phyloP scores from a whole-genome alignment of 1,284 basidiomycete genomes.

The Cryptococcus amylolentus region DNA sequence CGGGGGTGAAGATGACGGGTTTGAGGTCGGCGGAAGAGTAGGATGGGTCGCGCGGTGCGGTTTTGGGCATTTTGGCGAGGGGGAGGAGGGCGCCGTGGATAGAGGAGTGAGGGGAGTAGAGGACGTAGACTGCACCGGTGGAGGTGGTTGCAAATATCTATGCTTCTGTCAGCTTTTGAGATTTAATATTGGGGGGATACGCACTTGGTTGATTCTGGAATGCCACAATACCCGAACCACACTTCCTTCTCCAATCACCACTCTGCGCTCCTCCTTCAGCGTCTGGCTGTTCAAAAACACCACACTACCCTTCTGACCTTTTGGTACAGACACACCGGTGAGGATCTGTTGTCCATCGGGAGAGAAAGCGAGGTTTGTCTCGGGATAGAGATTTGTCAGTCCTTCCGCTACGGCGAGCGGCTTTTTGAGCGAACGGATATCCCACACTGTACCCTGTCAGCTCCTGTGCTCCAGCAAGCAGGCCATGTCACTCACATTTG shows the following conservation, averaged over 20 bases:
- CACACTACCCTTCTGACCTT: constrained; percentile 63
- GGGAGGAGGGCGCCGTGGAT: constrained; percentile 87
- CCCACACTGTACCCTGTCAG: constrained; percentile 70
- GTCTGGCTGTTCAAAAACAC: constrained; percentile 68
- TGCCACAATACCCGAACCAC: constrained; percentile 91
- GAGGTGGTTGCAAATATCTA: constrained; percentile 82
- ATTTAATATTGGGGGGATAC: constrained; percentile 27
- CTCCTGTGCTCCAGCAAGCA: background rate
- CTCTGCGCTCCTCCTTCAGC: constrained; percentile 62
- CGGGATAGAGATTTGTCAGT: constrained; percentile 75
- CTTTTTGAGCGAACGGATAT: constrained; percentile 79
- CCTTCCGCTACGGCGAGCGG: constrained; percentile 65
- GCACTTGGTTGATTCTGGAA: constrained; percentile 92
- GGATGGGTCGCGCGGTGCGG: constrained; percentile 72
- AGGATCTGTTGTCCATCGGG: constrained; percentile 83
- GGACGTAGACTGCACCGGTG: constrained; percentile 79
- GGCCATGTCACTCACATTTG: constrained; percentile 64
- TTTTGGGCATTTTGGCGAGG: constrained; percentile 60
- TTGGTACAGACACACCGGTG: constrained; percentile 64
- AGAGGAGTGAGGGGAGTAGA: constrained; percentile 84
- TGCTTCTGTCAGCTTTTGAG: background rate
- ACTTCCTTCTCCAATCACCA: constrained; percentile 64
- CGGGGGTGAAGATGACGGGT: constrained; percentile 75
- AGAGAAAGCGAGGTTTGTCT: constrained; percentile 89
- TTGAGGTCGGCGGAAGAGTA: constrained; percentile 73